Evolutionary conservation across 2,329 filamentous ascomycete genomes (phyloP), one percentile per base, ranked within the genome.

Genomic region (Amesomyces nigricolor): DNA sequence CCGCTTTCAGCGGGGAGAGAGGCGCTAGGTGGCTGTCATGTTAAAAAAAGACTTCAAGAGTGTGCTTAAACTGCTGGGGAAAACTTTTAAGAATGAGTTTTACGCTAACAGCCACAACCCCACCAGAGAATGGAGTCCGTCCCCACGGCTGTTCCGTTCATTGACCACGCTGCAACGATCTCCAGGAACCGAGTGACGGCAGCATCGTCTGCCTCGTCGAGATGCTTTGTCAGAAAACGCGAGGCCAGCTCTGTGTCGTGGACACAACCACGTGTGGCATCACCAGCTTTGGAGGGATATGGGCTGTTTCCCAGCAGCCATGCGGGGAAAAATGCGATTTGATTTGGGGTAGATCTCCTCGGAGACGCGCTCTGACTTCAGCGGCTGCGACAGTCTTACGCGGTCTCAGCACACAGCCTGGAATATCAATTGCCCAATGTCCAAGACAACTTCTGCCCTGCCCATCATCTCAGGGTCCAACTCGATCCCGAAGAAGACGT

Each of bases 61-160:
- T 10, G 10, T n/a, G 7, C 22, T 26, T 26, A 5, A 44, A 39
- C 45, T 40, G 49, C 14, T 26, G 17, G 16, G 17, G 16, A 38
- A 11, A 19, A 5, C 5, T 11, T n/a, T 39, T 22, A 56, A 52
- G 44, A 17, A 13, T 7, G n/a, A 14, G 57, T 53, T 53, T 40
- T 26, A 35, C n/a, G 2, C 2, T 47, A 51, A 47, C 56, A 40
- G 29, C 19, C 6, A 10, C 11, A 29, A 44, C 54, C 49, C 57
- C 57, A 59, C 57, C 57, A 47, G 51, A 59, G 2, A 35, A 16
- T 57, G 57, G 57, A 54, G 45, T 43, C 49, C 19, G 17, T 40
- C 54, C 51, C 54, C 40, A 57, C 46, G 47, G 35, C 35, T 43
- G 9, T 46, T 47, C 35, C 43, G 10, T 49, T 42, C 40, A 35